Evolutionary conservation across 768 basidiomycete species (phyloP), one percentile per base, ranked within the genome.

Genomic region (Leccinum uliginosum): DNA sequence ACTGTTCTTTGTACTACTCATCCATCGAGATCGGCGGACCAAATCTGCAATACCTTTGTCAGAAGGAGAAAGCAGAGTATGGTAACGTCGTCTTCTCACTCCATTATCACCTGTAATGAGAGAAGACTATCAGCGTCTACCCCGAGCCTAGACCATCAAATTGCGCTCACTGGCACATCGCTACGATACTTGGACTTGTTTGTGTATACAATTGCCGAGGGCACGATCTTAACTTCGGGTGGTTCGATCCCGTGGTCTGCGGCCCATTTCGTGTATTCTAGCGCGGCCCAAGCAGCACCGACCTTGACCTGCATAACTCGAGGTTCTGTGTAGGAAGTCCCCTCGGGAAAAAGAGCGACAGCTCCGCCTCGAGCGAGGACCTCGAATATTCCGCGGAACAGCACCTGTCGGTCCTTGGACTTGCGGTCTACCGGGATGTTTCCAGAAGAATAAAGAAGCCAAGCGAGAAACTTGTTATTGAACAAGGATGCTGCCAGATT

Each of bases 371-470:
- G 76, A 17, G 84, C 79, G 40, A 99, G 79, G 1, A 88, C 87
- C 51, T 96, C 89, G 64, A 98, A 87, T 0, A 94, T 97, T 44
- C 92, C 90, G 60, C 83, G 82, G 75, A 97, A 95, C 17, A 98
- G 78, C 19, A 83, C 81, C 65, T 89, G 89, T 54, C 93, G 87
- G 74, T 99, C 94, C 75, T 92, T 93, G 59, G 83, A 91, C 75
- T 91, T 94, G 58, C 97, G 84, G 72, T 97, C 95, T 34, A 98
- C 96, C 23, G 96, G 94, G 61, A 99, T 95, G 71, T 97, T 97
- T n/a, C 97, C 95, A 2, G 96, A 89, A 59, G 89, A 89, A 53
- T 82, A 82, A 9, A 98, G 78, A 57, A 98, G 80, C 61, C 83
- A 86, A 26, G 81, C 79, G 55, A 87, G 75, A 10, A 84, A 71